These are phyloP conservation scores for Fusarium heterosporum DNA, from an alignment of 2,329 filamentous ascomycete genomes.

Conservation along the genomic window DNA sequence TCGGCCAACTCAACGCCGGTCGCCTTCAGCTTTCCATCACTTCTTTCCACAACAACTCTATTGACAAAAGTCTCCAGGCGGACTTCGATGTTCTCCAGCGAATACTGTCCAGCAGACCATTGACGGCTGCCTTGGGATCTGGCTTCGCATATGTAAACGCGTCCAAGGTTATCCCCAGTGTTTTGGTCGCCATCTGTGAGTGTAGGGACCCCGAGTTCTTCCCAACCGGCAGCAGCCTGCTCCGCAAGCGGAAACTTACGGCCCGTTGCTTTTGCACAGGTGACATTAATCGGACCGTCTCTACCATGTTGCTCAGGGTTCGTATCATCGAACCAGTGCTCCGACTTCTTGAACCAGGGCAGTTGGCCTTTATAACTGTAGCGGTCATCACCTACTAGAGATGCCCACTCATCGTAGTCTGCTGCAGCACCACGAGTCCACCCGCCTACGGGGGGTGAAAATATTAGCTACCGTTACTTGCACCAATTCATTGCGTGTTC, in stretches of 20 bases:
- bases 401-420: slow-evolving; percentile 60
- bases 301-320: slow-evolving; percentile 54
- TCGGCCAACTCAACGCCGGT: slow-evolving; percentile 47
- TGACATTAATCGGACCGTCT: slow-evolving; percentile 53
- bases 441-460: slow-evolving; percentile 38
- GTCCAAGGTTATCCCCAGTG: slow-evolving; percentile 49
- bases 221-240: slow-evolving; percentile 53
- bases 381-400: slow-evolving; percentile 50
- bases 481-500: accelerated
- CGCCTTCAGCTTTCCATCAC: slow-evolving; percentile 23
- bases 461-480: neutral
- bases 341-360: slow-evolving; percentile 58
- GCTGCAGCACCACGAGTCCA: slow-evolving; percentile 58
- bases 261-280: slow-evolving; percentile 46
- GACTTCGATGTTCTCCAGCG: slow-evolving; percentile 46
- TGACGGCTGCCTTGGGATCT: slow-evolving; percentile 41
- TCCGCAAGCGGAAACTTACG: slow-evolving; percentile 56
- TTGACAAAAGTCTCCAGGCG: slow-evolving; percentile 41
- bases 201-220: slow-evolving; percentile 53
- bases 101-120: slow-evolving; percentile 42
- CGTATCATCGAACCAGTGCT: slow-evolving; percentile 47
- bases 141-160: slow-evolving; percentile 49
- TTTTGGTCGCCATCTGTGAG: slow-evolving; percentile 47
- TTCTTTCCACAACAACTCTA: slow-evolving; percentile 33
- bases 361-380: slow-evolving; percentile 61